Evolutionary conservation across 208 protist genomes (phyloP).

Genomic region (Leishmania martiniquensis): DNA sequence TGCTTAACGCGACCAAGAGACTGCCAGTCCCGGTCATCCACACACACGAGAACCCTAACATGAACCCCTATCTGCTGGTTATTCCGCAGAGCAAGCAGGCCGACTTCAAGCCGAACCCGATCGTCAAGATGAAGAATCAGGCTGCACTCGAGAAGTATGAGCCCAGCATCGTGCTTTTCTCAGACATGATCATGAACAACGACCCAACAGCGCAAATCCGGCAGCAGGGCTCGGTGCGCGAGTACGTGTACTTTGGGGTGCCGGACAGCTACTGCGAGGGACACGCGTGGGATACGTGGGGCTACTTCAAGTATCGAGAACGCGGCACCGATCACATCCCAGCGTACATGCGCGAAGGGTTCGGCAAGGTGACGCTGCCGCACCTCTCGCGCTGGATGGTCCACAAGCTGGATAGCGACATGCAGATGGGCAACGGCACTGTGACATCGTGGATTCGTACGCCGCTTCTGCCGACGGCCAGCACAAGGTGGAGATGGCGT

Average conservation of each 20-base stretch:
- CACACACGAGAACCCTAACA: conserved; percentile 83
- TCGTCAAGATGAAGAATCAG: conserved; percentile 83
- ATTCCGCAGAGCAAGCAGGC: conserved; percentile 85
- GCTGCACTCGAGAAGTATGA: conserved; percentile 87
- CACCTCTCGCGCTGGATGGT: conserved; percentile 87
- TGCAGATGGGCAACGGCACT: conserved; percentile 79
- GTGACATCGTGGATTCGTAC: conserved; percentile 78
- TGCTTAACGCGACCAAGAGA: conserved; percentile 80
- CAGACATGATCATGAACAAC: conserved; percentile 84
- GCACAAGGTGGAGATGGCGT: conserved; percentile 50
- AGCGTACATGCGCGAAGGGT: conserved; percentile 78
- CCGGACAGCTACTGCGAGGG: conserved; percentile 87
- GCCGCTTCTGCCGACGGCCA: conserved; percentile 55
- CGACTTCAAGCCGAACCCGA: conserved; percentile 81
- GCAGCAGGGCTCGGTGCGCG: conserved; percentile 76
- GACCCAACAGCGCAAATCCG: conserved; percentile 79
- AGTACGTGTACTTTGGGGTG: conserved; percentile 89
- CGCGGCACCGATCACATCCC: conserved; percentile 60
- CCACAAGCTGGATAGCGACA: conserved; percentile 80
- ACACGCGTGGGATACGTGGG: conserved; percentile 86
- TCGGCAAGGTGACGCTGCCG: conserved; percentile 64
- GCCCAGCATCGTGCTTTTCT: conserved; percentile 81
- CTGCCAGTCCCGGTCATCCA: conserved; percentile 82
- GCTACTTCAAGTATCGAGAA: conserved; percentile 77
- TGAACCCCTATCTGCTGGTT: conserved; percentile 85